These are phyloP conservation scores for Epichloe typhina DNA, from an alignment of 2,329 filamentous ascomycete genomes.

Conservation along the genomic window DNA sequence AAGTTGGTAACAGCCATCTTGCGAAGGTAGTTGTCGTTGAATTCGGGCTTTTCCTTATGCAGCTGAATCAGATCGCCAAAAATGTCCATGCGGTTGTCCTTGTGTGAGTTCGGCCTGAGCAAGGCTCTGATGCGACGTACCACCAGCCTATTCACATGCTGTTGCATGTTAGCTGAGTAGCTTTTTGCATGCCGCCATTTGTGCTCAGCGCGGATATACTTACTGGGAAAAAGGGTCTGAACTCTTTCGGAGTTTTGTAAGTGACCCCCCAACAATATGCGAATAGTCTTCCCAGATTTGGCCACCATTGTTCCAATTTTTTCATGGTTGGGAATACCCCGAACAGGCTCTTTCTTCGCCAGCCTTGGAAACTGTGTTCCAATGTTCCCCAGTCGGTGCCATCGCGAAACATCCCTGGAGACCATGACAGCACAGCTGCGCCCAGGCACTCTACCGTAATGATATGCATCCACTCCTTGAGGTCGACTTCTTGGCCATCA, in stretches of 20 bases:
- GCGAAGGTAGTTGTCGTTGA: conserved; percentile 33
- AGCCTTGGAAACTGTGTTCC: conserved; percentile 34
- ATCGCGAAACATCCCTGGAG: conserved; percentile 31
- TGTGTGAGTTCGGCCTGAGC: conserved; percentile 14
- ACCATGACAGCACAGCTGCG: conserved; percentile 38
- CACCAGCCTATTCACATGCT: conserved; percentile 24
- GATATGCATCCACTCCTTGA: conserved; percentile 45
- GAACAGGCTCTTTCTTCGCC: conserved; percentile 39
- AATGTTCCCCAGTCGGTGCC: conserved; percentile 34
- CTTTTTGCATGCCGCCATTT: neutral
- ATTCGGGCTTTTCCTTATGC: conserved; percentile 30
- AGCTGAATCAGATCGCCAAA: conserved; percentile 33
- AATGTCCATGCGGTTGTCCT: conserved; percentile 25
- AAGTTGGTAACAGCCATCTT: conserved; percentile 43
- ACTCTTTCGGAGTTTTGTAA: conserved; percentile 29
- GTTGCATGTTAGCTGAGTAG: neutral
- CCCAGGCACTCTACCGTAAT: conserved; percentile 38
- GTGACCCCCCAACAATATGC: conserved; percentile 32
- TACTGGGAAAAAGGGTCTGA: conserved; percentile 37
- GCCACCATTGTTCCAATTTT: conserved; percentile 25
- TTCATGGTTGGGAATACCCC: conserved; percentile 33
- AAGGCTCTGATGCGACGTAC: conserved; percentile 21
- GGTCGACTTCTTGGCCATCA: conserved; percentile 27
- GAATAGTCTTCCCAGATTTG: conserved; percentile 24
- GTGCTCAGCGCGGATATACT: conserved; percentile 8